A percentile compares a stretch with the other conserved stretches of the same genome.
These are phyloP conservation scores for Leccinum sublutescens DNA, from an alignment of 768 basidiomycete species.

Conservation along the genomic window DNA sequence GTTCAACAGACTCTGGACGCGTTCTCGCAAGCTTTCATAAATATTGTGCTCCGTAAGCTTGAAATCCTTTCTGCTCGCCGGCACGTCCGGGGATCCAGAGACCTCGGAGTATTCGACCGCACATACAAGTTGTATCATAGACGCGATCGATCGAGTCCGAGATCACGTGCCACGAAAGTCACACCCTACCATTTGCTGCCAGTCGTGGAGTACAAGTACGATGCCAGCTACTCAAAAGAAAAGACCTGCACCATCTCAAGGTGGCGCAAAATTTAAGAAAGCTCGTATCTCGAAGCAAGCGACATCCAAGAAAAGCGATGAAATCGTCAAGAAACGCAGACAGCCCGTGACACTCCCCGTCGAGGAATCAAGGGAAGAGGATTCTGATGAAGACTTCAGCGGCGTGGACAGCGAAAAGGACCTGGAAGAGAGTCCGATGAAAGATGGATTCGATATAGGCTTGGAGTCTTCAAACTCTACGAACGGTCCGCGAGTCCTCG, in stretches of 20 bases:
- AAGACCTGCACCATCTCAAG: slow-evolving; percentile 45
- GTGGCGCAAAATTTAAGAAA: slow-evolving; percentile 54
- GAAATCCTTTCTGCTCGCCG: neutral
- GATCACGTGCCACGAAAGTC: slow-evolving; percentile 22
- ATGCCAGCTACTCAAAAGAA: slow-evolving; percentile 52
- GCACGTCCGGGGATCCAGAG: neutral
- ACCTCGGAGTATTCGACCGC: neutral
- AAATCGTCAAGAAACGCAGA: slow-evolving; percentile 55
- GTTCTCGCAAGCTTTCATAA: too few species aligned
- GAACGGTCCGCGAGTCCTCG: slow-evolving; percentile 46
- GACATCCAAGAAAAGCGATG: slow-evolving; percentile 20
- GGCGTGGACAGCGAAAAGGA: slow-evolving; percentile 33
- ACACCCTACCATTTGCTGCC: neutral
- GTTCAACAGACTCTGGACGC: neutral
- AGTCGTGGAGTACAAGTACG: neutral
- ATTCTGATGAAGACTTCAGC: slow-evolving; percentile 36
- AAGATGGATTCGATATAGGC: slow-evolving; percentile 35
- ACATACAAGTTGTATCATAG: too few species aligned
- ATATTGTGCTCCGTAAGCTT: neutral
- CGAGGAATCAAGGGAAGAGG: slow-evolving; percentile 35
- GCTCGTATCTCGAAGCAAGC: slow-evolving; percentile 40
- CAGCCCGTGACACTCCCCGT: slow-evolving; percentile 51
- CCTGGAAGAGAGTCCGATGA: slow-evolving; percentile 20
- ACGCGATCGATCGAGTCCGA: neutral
- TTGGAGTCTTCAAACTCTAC: slow-evolving; percentile 45